Percentiles rank a stretch among this genome's conserved stretches.
Conservation (phyloP, 352 stramenopile genomes). For the Globisporangium sylvaticum region DNA sequence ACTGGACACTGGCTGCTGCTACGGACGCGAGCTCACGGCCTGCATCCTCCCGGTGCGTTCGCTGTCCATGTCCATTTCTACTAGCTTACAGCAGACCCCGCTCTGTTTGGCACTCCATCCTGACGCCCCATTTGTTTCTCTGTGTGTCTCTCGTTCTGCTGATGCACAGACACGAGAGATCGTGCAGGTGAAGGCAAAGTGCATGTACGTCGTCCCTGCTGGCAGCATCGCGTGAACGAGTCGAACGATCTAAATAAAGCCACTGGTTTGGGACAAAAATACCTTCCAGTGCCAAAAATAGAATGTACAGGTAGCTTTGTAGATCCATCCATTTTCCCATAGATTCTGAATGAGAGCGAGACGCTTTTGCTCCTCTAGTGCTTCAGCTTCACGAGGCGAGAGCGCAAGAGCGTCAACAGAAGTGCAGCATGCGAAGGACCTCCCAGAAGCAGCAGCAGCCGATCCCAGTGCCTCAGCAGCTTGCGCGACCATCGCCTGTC, state of each 20-base stretch:
- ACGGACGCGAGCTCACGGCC: constrained; percentile 81
- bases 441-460: not conserved
- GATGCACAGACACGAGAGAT: constrained; percentile 11
- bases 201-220: constrained; percentile 4
- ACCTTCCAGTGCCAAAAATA: not conserved
- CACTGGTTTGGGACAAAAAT: not conserved
- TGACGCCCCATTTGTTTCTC: not conserved
- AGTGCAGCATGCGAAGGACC: not conserved
- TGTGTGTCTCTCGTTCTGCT: not conserved
- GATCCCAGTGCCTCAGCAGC: not conserved
- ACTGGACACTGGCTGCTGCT: constrained; percentile 90
- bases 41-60: constrained; percentile 77
- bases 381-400: no score
- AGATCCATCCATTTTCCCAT: no score
- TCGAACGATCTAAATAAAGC: no score
- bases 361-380: no score
- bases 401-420: no score
- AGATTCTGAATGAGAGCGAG: no score
- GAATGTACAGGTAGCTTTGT: no score
- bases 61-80: not conserved
- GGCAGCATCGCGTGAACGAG: not conserved
- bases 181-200: constrained; percentile 14
- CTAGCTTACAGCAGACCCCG: no score
- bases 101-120: not conserved
- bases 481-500: not conserved